These are phyloP conservation scores for Tremellales sp. DNA, from an alignment of 1,284 basidiomycete genomes.

Conservation along the genomic window DNA sequence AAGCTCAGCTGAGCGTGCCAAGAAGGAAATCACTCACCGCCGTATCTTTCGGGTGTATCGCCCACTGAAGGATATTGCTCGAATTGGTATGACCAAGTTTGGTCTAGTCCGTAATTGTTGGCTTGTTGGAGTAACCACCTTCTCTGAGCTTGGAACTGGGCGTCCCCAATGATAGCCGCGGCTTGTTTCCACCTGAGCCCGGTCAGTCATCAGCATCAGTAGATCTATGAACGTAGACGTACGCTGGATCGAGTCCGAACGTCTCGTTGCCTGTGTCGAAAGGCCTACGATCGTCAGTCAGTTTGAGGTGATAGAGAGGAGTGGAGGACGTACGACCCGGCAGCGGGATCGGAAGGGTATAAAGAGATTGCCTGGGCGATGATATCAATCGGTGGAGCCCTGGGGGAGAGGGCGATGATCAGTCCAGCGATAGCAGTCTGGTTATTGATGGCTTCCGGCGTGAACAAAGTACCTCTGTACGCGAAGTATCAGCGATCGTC, in stretches of 20 bases:
- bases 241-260: slow-evolving; percentile 22
- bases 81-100: slow-evolving; percentile 39
- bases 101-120: slow-evolving; percentile 17
- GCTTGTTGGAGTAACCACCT: slow-evolving; percentile 29
- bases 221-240: not conserved
- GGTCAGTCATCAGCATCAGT: not conserved
- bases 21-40: slow-evolving; percentile 25
- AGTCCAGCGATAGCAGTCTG: slow-evolving; percentile 10
- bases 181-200: slow-evolving; percentile 26
- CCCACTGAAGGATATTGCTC: slow-evolving; percentile 19
- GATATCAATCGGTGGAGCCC: slow-evolving; percentile 6
- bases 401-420: slow-evolving; percentile 24
- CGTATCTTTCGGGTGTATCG: slow-evolving; percentile 7
- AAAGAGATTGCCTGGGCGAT: slow-evolving; percentile 17
- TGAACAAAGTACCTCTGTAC: slow-evolving; percentile 36
- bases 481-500: not conserved
- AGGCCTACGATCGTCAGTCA: slow-evolving; percentile 19
- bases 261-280: slow-evolving; percentile 42
- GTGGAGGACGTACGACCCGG: slow-evolving; percentile 33
- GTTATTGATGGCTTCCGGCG: slow-evolving; percentile 19
- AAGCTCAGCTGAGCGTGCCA: not conserved
- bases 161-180: slow-evolving; percentile 32
- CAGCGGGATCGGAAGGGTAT: slow-evolving; percentile 30
- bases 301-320: not conserved
- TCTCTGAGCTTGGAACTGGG: slow-evolving; percentile 28